Conservation (phyloP, 2,329 filamentous ascomycete species). For the Penicillium psychrosexuale region DNA sequence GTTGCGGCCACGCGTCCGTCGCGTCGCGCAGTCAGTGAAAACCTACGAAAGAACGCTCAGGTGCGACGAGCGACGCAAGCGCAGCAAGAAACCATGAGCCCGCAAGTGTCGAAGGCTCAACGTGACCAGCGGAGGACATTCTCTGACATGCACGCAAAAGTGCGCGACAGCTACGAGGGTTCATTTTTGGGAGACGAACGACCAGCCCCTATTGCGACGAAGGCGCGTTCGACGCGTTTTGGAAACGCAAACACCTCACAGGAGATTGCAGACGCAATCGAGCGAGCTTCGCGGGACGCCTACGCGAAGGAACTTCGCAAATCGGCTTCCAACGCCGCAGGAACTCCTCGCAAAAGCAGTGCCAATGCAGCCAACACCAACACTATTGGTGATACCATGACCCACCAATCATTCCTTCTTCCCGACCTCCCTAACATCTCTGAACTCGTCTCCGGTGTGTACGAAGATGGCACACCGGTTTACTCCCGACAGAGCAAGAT, state of each 20-base stretch:
- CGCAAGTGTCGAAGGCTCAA: conserved; percentile 36
- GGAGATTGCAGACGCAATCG: conserved; percentile 39
- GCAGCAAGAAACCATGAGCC: conserved; percentile 42
- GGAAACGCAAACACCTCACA: conserved; percentile 45
- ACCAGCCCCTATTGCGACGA: conserved; percentile 42
- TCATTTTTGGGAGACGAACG: conserved; percentile 52
- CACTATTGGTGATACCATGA: conserved; percentile 47
- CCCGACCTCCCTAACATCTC: conserved; percentile 61
- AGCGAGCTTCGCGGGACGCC: conserved; percentile 37
- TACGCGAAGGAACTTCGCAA: conserved; percentile 33
- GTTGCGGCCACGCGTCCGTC: conserved; percentile 29
- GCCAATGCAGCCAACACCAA: conserved; percentile 29
- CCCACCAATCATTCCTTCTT: conserved; percentile 59
- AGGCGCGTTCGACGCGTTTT: conserved; percentile 56
- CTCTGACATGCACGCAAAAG: conserved; percentile 56
- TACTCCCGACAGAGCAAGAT: conserved; percentile 51
- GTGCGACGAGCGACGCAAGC: conserved; percentile 40
- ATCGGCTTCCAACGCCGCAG: conserved; percentile 17
- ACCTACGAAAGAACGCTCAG: conserved; percentile 42
- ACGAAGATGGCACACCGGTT: conserved; percentile 57
- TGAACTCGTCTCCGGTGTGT: conserved; percentile 58
- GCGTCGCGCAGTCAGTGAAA: conserved; percentile 34
- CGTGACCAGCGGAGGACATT: conserved; percentile 48
- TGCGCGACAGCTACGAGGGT: conserved; percentile 52
- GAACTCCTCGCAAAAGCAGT: conserved; percentile 23